Conservation (phyloP, 2,329 filamentous ascomycete genomes). For the Macrophomina phaseolina region DNA sequence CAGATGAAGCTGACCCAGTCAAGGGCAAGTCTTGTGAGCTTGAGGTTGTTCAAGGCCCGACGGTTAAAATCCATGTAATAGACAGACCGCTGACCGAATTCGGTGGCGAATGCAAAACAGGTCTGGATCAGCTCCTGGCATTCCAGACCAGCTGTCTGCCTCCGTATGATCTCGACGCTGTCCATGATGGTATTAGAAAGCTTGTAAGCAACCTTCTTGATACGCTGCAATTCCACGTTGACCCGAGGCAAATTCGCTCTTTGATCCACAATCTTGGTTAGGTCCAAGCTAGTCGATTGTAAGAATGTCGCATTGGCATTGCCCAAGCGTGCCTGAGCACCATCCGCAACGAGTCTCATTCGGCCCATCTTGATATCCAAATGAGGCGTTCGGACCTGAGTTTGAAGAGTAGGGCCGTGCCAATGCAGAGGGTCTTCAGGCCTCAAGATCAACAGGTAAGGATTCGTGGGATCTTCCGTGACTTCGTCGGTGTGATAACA, state of each 20-base stretch:
- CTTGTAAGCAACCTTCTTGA: constrained; percentile 94
- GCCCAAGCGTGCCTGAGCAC: constrained; percentile 77
- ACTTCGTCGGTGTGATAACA: constrained; percentile 72
- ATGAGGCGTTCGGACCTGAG: constrained; percentile 75
- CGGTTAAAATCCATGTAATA: constrained; percentile 96
- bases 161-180: constrained; percentile 89
- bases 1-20: constrained; percentile 99
- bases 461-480: constrained; percentile 76
- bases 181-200: constrained; percentile 99
- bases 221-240: constrained; percentile 87
- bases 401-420: constrained; percentile 76
- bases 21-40: constrained; percentile 87
- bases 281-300: constrained; percentile 78
- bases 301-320: constrained; percentile 80
- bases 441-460: constrained; percentile 83
- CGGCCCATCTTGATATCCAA: constrained; percentile 87
- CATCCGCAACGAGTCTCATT: constrained; percentile 85
- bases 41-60: constrained; percentile 95
- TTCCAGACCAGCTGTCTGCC: constrained; percentile 80
- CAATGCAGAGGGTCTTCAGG: constrained; percentile 81
- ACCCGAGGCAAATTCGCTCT: constrained; percentile 93
- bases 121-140: constrained; percentile 97
- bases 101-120: constrained; percentile 98
- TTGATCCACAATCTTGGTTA: constrained; percentile 90
- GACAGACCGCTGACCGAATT: constrained; percentile 93